These are phyloP conservation scores for Grosmannia huntii DNA, from an alignment of 2,329 filamentous ascomycete species.

Conservation along the genomic window DNA sequence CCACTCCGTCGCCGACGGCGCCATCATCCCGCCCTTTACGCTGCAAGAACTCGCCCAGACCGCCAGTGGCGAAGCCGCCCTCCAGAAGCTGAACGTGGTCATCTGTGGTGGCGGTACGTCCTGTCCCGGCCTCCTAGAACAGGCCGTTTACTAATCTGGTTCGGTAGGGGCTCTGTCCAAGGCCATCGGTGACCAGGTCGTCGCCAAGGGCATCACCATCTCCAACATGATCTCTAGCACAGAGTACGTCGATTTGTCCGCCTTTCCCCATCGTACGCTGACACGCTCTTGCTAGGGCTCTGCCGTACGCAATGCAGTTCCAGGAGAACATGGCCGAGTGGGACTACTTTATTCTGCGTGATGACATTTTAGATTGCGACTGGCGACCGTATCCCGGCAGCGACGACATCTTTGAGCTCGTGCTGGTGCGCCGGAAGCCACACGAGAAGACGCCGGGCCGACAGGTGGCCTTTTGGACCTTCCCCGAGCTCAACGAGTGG, in stretches of 20 bases:
- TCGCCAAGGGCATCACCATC: slow-evolving; percentile 21
- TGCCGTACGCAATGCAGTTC: slow-evolving; percentile 21
- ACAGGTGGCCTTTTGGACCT: slow-evolving; percentile 27
- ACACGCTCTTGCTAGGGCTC: slow-evolving; percentile 16
- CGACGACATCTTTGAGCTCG: slow-evolving; percentile 24
- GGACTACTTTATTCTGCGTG: slow-evolving; percentile 30
- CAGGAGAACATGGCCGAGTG: slow-evolving; percentile 23
- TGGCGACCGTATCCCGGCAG: background rate
- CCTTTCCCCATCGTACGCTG: background rate
- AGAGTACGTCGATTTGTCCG: slow-evolving; percentile 21
- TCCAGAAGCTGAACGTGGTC: slow-evolving; percentile 22
- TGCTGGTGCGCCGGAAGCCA: slow-evolving; percentile 20
- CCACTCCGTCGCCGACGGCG: slow-evolving; percentile 16
- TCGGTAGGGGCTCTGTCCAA: slow-evolving; percentile 22
- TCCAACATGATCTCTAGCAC: slow-evolving; percentile 27
- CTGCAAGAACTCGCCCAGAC: slow-evolving; percentile 28
- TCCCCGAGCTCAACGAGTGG: slow-evolving; percentile 26
- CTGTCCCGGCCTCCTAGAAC: background rate
- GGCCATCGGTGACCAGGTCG: slow-evolving; percentile 25
- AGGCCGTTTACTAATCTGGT: background rate
- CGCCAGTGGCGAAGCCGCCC: slow-evolving; percentile 16
- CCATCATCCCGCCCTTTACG: slow-evolving; percentile 24
- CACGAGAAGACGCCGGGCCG: slow-evolving; percentile 18
- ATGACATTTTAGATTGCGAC: slow-evolving; percentile 15
- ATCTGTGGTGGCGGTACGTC: slow-evolving; percentile 25